These are phyloP conservation scores for Nemophila menziesii DNA, from an alignment of 257 asterid genomes.

Conservation along the genomic window DNA sequence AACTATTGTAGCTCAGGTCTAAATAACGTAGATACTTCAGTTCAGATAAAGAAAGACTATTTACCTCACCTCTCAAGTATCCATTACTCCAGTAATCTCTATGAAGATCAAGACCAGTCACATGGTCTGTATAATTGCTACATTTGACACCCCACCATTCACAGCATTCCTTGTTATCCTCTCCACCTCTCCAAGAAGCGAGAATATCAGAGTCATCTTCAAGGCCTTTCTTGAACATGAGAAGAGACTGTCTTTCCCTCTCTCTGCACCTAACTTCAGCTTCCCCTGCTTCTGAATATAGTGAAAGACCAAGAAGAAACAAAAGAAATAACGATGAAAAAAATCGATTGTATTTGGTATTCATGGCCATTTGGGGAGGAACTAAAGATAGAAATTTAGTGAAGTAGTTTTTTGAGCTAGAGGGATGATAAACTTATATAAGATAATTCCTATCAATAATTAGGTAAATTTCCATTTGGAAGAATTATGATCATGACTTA, in stretches of 20 bases:
- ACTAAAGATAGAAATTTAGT: too few species aligned
- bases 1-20: constrained; percentile 3
- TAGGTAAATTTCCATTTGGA: too few species aligned
- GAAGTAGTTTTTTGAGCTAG: too few species aligned
- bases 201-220: background rate
- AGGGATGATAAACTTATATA: too few species aligned
- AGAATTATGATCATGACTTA: too few species aligned
- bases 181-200: constrained; percentile 3
- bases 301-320: too few species aligned
- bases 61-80: constrained; percentile 18
- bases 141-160: constrained; percentile 20
- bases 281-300: too few species aligned
- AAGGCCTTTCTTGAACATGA: background rate
- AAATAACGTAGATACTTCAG: constrained; percentile 3
- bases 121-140: constrained; percentile 22
- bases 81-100: background rate
- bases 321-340: too few species aligned
- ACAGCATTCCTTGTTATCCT: constrained; percentile 4
- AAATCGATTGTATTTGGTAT: too few species aligned
- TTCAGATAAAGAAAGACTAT: background rate
- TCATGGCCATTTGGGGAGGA: too few species aligned
- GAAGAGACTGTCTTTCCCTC: background rate
- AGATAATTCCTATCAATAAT: too few species aligned
- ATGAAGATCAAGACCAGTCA: constrained; percentile 13
- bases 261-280: too few species aligned